Percentiles rank a stretch among this genome's conserved stretches.
phyloP scores from a whole-genome alignment of 2,329 filamentous ascomycete species.

The Clarireedia sp. region DNA sequence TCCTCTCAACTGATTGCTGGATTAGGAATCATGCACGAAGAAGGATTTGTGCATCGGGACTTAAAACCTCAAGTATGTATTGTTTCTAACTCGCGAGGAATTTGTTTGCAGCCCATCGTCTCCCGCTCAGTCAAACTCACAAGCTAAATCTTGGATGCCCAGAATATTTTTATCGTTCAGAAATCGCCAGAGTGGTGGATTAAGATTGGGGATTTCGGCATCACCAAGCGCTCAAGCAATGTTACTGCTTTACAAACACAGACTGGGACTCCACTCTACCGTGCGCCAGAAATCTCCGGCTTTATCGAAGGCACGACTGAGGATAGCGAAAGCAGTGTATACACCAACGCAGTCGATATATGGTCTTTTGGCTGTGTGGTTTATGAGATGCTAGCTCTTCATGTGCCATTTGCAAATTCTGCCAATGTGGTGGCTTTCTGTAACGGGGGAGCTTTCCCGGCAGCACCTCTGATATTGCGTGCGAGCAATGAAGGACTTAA shows the following conservation, averaged over 20 bases:
- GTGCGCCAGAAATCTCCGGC: constrained; percentile 14
- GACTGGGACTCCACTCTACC: constrained; percentile 13
- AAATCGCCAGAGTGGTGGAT: constrained; percentile 29
- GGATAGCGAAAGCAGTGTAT: background rate
- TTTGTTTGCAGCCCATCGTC: too few species aligned
- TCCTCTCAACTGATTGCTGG: background rate
- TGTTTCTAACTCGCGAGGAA: too few species aligned
- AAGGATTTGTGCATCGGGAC: background rate
- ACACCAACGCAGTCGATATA: background rate
- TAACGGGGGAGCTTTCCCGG: background rate
- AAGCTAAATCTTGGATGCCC: too few species aligned
- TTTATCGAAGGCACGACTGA: background rate
- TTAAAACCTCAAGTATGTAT: constrained; percentile 10
- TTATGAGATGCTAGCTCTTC: background rate
- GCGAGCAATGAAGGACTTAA: background rate
- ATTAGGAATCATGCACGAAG: background rate
- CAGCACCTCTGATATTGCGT: background rate
- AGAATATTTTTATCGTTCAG: constrained; percentile 9
- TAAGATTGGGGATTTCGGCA: constrained; percentile 35
- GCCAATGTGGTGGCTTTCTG: background rate
- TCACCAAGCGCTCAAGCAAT: constrained; percentile 25
- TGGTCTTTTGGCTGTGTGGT: background rate
- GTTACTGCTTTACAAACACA: background rate
- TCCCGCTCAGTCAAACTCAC: too few species aligned
- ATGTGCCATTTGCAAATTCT: background rate